Base-by-base conservation (phyloP, 2,329 filamentous ascomycete species). In the Fusarium nelsonii region DNA sequence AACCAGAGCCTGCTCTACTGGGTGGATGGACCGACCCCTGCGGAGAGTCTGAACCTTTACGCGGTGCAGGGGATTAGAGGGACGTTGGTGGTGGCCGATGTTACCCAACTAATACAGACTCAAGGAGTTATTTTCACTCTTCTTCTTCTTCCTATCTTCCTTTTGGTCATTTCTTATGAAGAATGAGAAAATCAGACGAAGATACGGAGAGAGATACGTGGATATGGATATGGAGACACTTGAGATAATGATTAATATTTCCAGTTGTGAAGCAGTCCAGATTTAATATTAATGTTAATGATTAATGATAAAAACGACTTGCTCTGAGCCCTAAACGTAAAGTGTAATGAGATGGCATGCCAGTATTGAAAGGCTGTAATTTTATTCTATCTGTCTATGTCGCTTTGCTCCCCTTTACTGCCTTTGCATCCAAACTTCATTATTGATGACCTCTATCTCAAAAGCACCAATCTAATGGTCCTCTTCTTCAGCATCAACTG, bases 401-500 rank as follows among this genome's bases (percentile, higher is more conserved):
- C 23, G 12, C 45, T 16, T 16, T 48, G 16, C 1, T 6, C 16
- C 16, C 11, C 16, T n/a, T 26, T 16, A 28, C 28, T 40, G 8
- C 16, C 26, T 11, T 43, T 37, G 9, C 9, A 28, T 8, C 12
- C 32, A 45, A 30, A 28, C 12, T 1, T 18, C 34, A n/a, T 36
- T 34, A 14, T 3, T 32, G n/a, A 28, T 7, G 4, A 16, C 8
- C 1, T 14, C 14, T 15, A n/a, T 23, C 41, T n/a, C 26, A 33
- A 15, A 14, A 26, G 32, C 64, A 69, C 9, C 65, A 26, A 0
- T 70, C 71, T 48, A 59, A 34, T 53, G 30, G 8, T 11, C 41
- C 14, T 73, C 53, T 0, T 73, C 61, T 46, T 69, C 63, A 11
- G 74, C 74, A 39, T 80, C 79, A 4, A 81, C 65, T 6, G 78